Evolutionary conservation across 2,329 filamentous ascomycete genomes (phyloP).

Genomic region (Calonectria honghensis): DNA sequence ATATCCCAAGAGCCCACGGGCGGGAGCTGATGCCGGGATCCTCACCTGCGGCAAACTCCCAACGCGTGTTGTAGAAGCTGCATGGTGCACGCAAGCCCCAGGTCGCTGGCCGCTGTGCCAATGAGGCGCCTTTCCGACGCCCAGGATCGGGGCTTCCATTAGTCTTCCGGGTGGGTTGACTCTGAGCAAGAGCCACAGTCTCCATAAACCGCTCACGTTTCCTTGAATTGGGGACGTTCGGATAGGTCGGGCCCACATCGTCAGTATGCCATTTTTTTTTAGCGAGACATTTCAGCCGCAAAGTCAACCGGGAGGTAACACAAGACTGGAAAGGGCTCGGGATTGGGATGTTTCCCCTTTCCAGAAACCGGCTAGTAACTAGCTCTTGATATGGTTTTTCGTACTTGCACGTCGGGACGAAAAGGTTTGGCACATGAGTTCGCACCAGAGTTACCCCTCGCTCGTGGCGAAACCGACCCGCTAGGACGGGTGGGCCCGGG

Average conservation of each 20-base stretch:
- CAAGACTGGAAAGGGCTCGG: not conserved
- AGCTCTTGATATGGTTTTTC: accelerated
- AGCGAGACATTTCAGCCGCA: not conserved
- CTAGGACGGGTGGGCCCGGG: not conserved
- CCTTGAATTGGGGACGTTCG: not conserved
- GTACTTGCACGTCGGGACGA: not conserved
- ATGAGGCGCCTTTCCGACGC: not conserved
- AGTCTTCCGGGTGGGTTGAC: slow-evolving; percentile 3
- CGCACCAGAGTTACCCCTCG: not conserved
- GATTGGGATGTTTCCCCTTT: not conserved
- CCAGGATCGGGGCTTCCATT: not conserved
- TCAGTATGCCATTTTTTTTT: not conserved
- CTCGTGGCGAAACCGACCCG: not conserved
- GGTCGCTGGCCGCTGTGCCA: not conserved
- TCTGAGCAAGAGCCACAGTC: not conserved
- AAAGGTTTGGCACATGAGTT: not conserved
- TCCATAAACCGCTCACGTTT: not conserved
- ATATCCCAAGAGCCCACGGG: not conserved
- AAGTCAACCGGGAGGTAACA: not conserved
- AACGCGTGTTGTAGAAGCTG: not conserved
- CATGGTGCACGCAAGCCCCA: not conserved
- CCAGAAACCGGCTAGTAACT: not conserved
- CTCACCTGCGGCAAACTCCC: not conserved
- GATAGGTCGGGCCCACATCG: not conserved
- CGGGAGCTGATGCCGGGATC: not conserved